phyloP scores from a whole-genome alignment of 2,329 filamentous ascomycete species.

The Volutella citrinella region DNA sequence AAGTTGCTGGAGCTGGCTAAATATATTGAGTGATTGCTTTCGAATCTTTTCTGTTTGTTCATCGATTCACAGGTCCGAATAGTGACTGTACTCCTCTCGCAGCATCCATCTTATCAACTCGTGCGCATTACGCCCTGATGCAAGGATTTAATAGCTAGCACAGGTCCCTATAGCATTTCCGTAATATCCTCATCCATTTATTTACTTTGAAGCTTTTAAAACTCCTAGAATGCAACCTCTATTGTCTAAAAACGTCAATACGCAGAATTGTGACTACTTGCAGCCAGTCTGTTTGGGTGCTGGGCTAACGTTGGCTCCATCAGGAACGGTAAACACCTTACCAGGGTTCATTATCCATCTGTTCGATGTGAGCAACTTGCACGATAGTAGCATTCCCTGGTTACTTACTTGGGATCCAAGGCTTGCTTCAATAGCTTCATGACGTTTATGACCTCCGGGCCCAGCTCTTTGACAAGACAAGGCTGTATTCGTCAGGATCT shows the following conservation, averaged over 20 bases:
- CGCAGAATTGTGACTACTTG: too few species aligned
- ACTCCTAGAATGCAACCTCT: too few species aligned
- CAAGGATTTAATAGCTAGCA: too few species aligned
- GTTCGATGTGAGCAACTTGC: neutral
- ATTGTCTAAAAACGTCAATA: too few species aligned
- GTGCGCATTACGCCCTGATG: too few species aligned
- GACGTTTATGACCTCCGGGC: slow-evolving; percentile 2
- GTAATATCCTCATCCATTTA: neutral
- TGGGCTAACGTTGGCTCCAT: slow-evolving; percentile 1
- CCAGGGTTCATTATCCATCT: slow-evolving; percentile 10
- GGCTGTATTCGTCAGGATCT: neutral
- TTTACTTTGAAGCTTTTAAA: too few species aligned
- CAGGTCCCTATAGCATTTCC: too few species aligned
- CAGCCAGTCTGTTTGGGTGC: slow-evolving; percentile 3
- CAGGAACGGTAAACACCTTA: slow-evolving; percentile 7
- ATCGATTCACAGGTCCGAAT: too few species aligned
- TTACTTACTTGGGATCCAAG: slow-evolving; percentile 7
- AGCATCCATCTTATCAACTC: too few species aligned
- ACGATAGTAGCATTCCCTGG: accelerated
- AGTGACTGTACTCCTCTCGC: too few species aligned
- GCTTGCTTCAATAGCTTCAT: slow-evolving; percentile 9
- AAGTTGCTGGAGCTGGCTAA: neutral
- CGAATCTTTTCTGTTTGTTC: too few species aligned
- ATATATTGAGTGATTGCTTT: neutral
- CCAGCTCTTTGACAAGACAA: slow-evolving; percentile 6